These are phyloP conservation scores for Solanum virginianum DNA, from an alignment of 257 asterid species.

Conservation along the genomic window DNA sequence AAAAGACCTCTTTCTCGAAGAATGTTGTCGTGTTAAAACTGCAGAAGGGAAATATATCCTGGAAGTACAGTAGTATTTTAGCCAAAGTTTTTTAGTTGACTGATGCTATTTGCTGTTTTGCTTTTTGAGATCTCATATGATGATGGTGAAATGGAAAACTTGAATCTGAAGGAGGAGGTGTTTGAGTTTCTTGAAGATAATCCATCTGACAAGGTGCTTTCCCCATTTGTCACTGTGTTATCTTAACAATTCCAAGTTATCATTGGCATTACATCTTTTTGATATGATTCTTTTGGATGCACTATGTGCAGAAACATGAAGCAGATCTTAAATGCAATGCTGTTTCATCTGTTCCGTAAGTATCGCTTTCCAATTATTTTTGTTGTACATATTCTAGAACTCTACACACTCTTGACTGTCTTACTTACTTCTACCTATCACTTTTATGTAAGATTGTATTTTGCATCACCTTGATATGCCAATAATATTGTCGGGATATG, in stretches of 20 bases:
- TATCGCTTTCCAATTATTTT: neutral
- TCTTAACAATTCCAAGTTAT: neutral
- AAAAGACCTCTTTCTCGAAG: neutral
- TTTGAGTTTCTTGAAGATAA: conserved; percentile 14
- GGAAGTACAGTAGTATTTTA: neutral
- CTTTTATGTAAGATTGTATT: neutral
- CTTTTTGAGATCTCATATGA: conserved; percentile 25
- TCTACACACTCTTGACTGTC: neutral
- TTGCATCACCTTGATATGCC: neutral
- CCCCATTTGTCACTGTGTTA: neutral
- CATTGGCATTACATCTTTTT: neutral
- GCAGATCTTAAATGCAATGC: neutral
- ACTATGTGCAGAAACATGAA: conserved; percentile 5
- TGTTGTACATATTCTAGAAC: neutral
- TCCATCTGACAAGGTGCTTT: neutral
- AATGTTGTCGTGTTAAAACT: neutral
- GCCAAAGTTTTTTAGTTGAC: neutral
- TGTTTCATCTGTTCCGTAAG: conserved; percentile 13
- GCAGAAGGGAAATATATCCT: neutral
- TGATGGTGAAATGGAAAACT: conserved; percentile 26
- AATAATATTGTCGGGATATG: neutral
- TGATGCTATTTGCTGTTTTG: neutral
- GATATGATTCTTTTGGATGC: conserved; percentile 1
- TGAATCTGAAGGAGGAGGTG: conserved; percentile 28
- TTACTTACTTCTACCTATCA: neutral